Evolutionary conservation across 208 protist species (phyloP).

Genomic region (Leishmania braziliensis): DNA sequence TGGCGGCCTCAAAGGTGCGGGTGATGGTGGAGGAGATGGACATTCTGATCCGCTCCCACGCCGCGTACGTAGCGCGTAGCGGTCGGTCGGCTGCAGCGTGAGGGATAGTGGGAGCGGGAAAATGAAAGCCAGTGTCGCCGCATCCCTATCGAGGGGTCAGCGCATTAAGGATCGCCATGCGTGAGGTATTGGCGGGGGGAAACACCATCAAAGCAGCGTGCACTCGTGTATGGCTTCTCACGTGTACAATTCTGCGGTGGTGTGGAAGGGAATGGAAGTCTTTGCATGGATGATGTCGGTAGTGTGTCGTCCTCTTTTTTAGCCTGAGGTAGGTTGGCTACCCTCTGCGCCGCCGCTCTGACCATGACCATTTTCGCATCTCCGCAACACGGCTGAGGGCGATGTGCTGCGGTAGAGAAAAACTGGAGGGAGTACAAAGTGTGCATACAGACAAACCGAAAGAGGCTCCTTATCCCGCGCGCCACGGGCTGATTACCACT

Average conservation of each 20-base stretch:
- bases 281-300: not conserved
- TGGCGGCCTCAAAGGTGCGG: slow-evolving; percentile 38
- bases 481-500: not conserved
- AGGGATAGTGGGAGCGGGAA: not conserved
- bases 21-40: slow-evolving; percentile 71
- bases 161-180: not conserved
- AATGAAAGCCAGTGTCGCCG: not conserved
- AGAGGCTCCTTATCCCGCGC: not conserved
- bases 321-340: not conserved
- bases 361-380: not conserved
- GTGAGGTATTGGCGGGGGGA: not conserved
- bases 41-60: slow-evolving; percentile 64
- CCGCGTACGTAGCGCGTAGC: slow-evolving; percentile 33
- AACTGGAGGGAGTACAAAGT: not conserved
- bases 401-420: not conserved
- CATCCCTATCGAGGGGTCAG: not conserved
- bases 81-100: not conserved
- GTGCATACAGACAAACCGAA: not conserved
- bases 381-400: not conserved
- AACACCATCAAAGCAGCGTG: not conserved
- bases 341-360: not conserved
- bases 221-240: not conserved
- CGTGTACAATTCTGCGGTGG: not conserved
- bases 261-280: not conserved
- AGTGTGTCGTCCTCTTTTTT: not conserved